Base-by-base conservation (phyloP, 176 grass and related monocot species). In the Rhynchospora breviuscula region DNA sequence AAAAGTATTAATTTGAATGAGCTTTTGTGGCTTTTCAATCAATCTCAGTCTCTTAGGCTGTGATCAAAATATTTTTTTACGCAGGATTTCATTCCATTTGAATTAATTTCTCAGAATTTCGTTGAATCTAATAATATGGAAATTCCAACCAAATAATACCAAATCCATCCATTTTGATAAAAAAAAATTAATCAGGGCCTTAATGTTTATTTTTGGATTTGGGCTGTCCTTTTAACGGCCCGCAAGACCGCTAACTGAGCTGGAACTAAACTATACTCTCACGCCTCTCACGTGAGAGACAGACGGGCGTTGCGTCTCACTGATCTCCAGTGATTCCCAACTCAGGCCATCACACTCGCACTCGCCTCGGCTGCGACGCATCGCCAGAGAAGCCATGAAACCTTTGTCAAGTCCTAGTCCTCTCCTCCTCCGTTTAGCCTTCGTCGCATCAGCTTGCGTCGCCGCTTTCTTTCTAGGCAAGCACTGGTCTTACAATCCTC, bases 391-490 rank as follows among this genome's bases (percentile, higher is more conserved):
- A 87, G 85, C 60, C 87, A 96, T 96, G 93, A 96, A 96, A 84
- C 49, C 74, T 52, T 86, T 92, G 56, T 80, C 79, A 46, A 85
- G 83, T 54, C 85, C 84, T 73, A 85, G 83, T 54, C 85, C 84
- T 73, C 88, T 85, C 26, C 78, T 91, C 58, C 8, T 93, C 81
- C 87, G 92, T 75, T 62, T 79, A 74, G 51, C 79, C 68, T 81
- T 83, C 48, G 57, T 98, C 90, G 89, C 87, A 66, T 15, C 88
- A 66, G 91, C 87, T 62, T 86, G 91, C 79, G 57, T 87, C 79
- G 82, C 89, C 62, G 88, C 87, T 86, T 98, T 98, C 89, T 90
- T 93, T 83, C 71, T 93, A 70, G 95, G 90, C 73, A 91, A 88
- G 85, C 80, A 88, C 86, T 94, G 95, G 95, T 85, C 85, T 77